These are phyloP conservation scores for Thinopyrum elongatum DNA, from an alignment of 176 grass and related monocot genomes.

Conservation along the genomic window DNA sequence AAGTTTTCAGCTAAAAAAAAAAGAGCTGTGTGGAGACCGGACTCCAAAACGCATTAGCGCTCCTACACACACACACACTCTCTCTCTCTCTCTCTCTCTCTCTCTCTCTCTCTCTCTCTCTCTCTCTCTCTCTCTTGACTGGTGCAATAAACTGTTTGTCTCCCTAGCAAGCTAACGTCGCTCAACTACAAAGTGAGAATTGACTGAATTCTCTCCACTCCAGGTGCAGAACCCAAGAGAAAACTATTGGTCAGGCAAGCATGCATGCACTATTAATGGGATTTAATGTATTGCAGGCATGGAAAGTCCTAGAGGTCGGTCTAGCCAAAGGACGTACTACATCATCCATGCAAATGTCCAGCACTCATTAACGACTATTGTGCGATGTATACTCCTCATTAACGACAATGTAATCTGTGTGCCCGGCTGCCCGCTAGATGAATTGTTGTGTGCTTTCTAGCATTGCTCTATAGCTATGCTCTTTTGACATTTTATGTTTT, in stretches of 20 bases:
- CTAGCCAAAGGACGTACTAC: not conserved
- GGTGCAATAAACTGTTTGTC: constrained; percentile 15
- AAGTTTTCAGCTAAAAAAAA: too few relatives aligned
- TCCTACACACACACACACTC: not conserved
- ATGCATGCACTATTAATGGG: constrained; percentile 8
- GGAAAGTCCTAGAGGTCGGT: not conserved
- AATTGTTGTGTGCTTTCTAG: too few relatives aligned
- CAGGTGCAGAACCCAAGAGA: constrained; percentile 11
- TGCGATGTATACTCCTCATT: not conserved
- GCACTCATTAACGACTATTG: not conserved
- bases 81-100: not conserved
- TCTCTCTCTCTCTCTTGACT: not conserved
- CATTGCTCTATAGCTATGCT: too few relatives aligned
- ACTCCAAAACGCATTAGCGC: too few relatives aligned
- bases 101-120: not conserved
- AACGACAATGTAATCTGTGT: too few relatives aligned
- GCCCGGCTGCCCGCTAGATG: too few relatives aligned
- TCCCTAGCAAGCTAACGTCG: constrained; percentile 1
- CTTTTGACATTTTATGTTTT: too few relatives aligned
- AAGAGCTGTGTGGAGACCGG: too few relatives aligned
- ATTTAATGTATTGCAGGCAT: constrained; percentile 8
- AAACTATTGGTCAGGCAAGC: constrained; percentile 8
- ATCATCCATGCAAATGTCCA: not conserved
- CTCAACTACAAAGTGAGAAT: not conserved
- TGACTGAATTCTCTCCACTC: constrained; percentile 17